Conservation (phyloP, 352 stramenopile species). For the Labyrinthula sp. region DNA sequence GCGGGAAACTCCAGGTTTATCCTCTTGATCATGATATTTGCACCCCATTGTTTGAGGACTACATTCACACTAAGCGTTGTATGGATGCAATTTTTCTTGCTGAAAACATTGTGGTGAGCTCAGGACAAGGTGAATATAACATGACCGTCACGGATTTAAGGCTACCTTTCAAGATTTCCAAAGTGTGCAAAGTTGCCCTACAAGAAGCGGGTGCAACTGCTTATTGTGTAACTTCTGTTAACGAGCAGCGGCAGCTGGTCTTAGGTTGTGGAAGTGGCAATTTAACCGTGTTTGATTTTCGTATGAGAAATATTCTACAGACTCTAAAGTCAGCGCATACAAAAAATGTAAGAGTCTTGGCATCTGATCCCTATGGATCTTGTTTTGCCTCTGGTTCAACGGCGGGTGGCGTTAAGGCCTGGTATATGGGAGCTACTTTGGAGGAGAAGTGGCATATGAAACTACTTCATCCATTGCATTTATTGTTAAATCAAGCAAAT, state of each 20-base stretch:
- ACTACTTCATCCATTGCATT: slow-evolving; percentile 18
- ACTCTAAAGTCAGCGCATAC: slow-evolving; percentile 16
- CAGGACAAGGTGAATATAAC: slow-evolving; percentile 13
- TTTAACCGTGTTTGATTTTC: slow-evolving; percentile 24
- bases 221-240: slow-evolving; percentile 14
- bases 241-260: slow-evolving; percentile 21
- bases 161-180: slow-evolving; percentile 8
- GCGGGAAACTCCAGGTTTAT: no score
- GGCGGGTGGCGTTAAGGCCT: slow-evolving; percentile 21
- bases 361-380: slow-evolving; percentile 6
- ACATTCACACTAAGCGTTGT: slow-evolving; percentile 18
- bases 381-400: slow-evolving; percentile 23
- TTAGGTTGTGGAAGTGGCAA: slow-evolving; percentile 19
- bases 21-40: no score
- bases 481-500: slow-evolving; percentile 17
- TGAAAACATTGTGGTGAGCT: slow-evolving; percentile 20
- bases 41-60: no score
- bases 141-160: slow-evolving; percentile 20
- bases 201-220: slow-evolving; percentile 4
- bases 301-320: slow-evolving; percentile 12
- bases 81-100: slow-evolving; percentile 20
- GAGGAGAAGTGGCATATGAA: slow-evolving; percentile 8
- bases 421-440: slow-evolving; percentile 4
- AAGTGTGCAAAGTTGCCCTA: slow-evolving; percentile 7
- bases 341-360: slow-evolving; percentile 20